Base-by-base conservation (phyloP, 768 basidiomycete genomes). In the Calocybe indica region DNA sequence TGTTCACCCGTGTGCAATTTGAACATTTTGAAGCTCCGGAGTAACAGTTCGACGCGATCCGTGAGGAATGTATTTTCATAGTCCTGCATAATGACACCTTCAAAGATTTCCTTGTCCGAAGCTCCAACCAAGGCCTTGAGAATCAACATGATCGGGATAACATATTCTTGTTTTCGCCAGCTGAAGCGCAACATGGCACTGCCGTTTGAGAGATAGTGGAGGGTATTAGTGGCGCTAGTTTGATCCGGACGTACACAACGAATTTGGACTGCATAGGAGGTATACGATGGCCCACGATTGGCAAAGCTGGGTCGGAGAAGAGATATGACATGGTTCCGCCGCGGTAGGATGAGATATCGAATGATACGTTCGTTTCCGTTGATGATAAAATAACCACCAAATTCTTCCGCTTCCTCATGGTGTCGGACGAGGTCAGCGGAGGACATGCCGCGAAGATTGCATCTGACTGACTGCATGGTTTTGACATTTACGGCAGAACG, bases 321-420 rank as follows among this genome's bases (percentile, higher is more conserved):
- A 42, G 93, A 85, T 54, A 94, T 90, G 58, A 91, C 92, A 70
- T 98, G 92, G 62, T 98, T 92, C 45, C 96, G 80, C 28, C 96
- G 86, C 9, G 94, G 95, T 35, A 99, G 78, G 59, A 98, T 93
- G 62, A 98, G 83, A 69, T 93, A 97, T 53, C 96, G 92, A 56
- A 99, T 94, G 52, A 99, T 81, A 69, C 93, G 92, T 69, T 99
- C 96, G 68, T 97, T 98, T 52, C 96, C 96, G 64, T 99, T 99
- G 66, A 99, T 83, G 61, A 99, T 80, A 62, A 99, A 99, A 69
- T 99, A 98, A 29, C 95, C 96, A 45, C 96, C 96, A 60, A 97
- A 97, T 65, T 98, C 96, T 69, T 96, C 92, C 1, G 96, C 85
- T 59, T 99, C 96, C 74, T 99, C 96, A 62, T 95, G 88, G 52